These are phyloP conservation scores for Diaporthe amygdali DNA, from an alignment of 2,329 filamentous ascomycete species.

Conservation along the genomic window DNA sequence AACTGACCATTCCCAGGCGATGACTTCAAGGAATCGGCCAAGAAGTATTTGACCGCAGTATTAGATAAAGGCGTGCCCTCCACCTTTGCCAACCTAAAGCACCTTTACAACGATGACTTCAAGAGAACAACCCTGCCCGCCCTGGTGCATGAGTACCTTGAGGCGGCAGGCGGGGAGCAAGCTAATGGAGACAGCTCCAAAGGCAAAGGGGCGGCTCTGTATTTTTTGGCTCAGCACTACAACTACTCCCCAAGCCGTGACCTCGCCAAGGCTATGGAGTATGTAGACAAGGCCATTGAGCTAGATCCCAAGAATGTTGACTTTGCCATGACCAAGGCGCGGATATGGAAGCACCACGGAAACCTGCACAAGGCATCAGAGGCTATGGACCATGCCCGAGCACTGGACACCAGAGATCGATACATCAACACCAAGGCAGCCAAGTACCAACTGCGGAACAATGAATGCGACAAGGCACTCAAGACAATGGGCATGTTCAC, in stretches of 20 bases:
- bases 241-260: slow-evolving; percentile 90
- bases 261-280: slow-evolving; percentile 79
- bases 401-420: slow-evolving; percentile 86
- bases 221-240: slow-evolving; percentile 96
- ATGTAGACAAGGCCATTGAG: slow-evolving; percentile 83
- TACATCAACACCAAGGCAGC: slow-evolving; percentile 99
- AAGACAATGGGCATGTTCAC: slow-evolving; percentile 95
- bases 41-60: slow-evolving; percentile 82
- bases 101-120: slow-evolving; percentile 77
- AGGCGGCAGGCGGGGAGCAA: slow-evolving; percentile 51
- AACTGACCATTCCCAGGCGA: slow-evolving; percentile 59
- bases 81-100: slow-evolving; percentile 95
- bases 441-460: slow-evolving; percentile 93
- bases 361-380: slow-evolving; percentile 80
- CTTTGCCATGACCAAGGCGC: slow-evolving; percentile 92
- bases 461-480: slow-evolving; percentile 85
- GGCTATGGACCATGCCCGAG: slow-evolving; percentile 85
- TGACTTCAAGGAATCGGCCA: slow-evolving; percentile 78
- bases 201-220: slow-evolving; percentile 81
- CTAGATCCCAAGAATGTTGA: slow-evolving; percentile 83
- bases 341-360: slow-evolving; percentile 91
- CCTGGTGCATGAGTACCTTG: slow-evolving; percentile 79
- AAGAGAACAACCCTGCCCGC: slow-evolving; percentile 81
- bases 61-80: slow-evolving; percentile 93
- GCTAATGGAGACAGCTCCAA: slow-evolving; percentile 52